These are phyloP conservation scores for Gyromitra esculenta DNA, from an alignment of 2,329 filamentous ascomycete species.

Conservation along the genomic window DNA sequence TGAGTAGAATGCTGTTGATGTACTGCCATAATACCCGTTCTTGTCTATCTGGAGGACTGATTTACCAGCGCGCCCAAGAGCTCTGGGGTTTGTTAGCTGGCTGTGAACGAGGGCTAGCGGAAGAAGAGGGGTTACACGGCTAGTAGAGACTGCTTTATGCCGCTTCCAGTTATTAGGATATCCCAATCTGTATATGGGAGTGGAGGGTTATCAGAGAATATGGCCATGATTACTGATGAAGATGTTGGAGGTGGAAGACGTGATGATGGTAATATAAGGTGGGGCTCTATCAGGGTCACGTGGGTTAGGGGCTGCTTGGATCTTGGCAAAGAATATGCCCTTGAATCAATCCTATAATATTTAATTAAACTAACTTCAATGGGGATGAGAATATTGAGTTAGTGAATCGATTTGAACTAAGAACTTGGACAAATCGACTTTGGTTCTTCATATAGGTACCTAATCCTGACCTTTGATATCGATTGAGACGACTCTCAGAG, in stretches of 20 bases:
- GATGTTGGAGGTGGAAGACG: slow-evolving; percentile 1
- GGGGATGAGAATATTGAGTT: too few relatives aligned
- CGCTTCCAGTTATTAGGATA: slow-evolving; percentile 66
- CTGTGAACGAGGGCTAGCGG: not conserved
- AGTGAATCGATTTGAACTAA: too few relatives aligned
- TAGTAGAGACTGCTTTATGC: slow-evolving; percentile 66
- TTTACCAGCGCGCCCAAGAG: slow-evolving; percentile 56
- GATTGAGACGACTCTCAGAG: too few relatives aligned
- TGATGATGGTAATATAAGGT: not conserved
- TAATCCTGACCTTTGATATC: too few relatives aligned
- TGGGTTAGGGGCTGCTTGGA: not conserved
- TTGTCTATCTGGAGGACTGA: slow-evolving; percentile 56
- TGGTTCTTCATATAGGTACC: too few relatives aligned
- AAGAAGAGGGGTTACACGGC: slow-evolving; percentile 63
- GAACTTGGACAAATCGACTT: too few relatives aligned
- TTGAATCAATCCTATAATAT: too few relatives aligned
- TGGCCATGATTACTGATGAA: slow-evolving; percentile 4
- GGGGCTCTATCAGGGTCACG: slow-evolving; percentile 23
- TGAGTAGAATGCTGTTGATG: slow-evolving; percentile 55
- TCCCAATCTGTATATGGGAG: slow-evolving; percentile 66
- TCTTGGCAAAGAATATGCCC: not conserved
- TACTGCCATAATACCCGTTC: slow-evolving; percentile 56
- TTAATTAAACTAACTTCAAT: too few relatives aligned
- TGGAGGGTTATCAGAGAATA: slow-evolving; percentile 34
- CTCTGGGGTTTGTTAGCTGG: slow-evolving; percentile 46